Conservation (phyloP, 768 basidiomycete species). For the Mrakia gelida region DNA sequence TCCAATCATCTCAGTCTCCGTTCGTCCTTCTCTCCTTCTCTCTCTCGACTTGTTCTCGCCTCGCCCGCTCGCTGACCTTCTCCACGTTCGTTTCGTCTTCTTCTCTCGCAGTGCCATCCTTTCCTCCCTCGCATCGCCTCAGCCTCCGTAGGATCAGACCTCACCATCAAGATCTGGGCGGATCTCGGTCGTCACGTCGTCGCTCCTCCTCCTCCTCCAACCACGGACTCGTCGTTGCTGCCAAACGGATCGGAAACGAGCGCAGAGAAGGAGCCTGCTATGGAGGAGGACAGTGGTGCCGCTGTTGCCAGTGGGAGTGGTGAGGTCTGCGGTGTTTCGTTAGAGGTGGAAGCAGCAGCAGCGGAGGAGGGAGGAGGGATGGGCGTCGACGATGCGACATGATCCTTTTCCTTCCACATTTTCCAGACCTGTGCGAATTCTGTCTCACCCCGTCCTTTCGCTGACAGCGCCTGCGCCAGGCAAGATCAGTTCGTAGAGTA, state of each 20-base stretch:
- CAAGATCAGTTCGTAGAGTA: no score
- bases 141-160: slow-evolving; percentile 83
- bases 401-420: not conserved
- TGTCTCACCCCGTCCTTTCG: no score
- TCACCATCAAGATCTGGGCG: slow-evolving; percentile 74
- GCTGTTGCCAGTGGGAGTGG: no score
- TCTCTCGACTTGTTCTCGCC: not conserved
- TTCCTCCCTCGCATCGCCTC: slow-evolving; percentile 70
- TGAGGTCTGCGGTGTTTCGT: no score
- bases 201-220: not conserved
- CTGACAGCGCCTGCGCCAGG: no score
- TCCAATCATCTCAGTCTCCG: slow-evolving; percentile 74
- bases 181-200: slow-evolving; percentile 15
- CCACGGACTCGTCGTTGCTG: no score
- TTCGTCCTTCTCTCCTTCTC: slow-evolving; percentile 37
- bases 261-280: no score
- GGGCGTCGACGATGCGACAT: not conserved
- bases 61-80: not conserved
- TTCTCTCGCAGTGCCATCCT: slow-evolving; percentile 63
- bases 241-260: no score
- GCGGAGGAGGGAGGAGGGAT: not conserved
- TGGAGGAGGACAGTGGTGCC: no score
- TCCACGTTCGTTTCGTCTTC: not conserved
- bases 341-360: not conserved
- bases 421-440: no score